phyloP scores from a whole-genome alignment of 2,329 filamentous ascomycete genomes.

The Trichoderma aggressivum region DNA sequence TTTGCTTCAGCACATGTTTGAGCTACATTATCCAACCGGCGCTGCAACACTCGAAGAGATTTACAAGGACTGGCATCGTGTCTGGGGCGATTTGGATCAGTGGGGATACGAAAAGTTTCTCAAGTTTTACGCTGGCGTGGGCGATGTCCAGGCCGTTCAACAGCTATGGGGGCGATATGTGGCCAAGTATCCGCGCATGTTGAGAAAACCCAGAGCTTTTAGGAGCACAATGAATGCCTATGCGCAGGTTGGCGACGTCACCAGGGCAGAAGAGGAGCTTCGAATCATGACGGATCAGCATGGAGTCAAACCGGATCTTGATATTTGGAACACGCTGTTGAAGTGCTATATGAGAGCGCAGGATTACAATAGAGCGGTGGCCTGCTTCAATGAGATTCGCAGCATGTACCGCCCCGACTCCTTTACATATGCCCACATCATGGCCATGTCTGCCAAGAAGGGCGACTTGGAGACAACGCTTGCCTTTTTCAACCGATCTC shows the following conservation, averaged over 20 bases:
- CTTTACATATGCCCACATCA: constrained; percentile 68
- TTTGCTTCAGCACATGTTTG: constrained; percentile 46
- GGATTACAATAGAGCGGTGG: constrained; percentile 64
- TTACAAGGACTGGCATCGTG: constrained; percentile 47
- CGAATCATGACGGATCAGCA: constrained; percentile 56
- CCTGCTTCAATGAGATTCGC: constrained; percentile 60
- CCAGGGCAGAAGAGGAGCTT: constrained; percentile 59
- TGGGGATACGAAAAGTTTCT: constrained; percentile 49
- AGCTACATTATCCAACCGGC: constrained; percentile 38
- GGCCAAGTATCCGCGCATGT: constrained; percentile 33
- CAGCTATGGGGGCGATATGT: constrained; percentile 46
- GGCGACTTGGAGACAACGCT: constrained; percentile 71
- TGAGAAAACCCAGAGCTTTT: constrained; percentile 39
- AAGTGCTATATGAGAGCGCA: constrained; percentile 64
- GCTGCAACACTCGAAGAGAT: constrained; percentile 44
- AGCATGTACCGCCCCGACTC: constrained; percentile 51
- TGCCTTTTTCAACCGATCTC: constrained; percentile 61
- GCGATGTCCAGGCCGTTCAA: constrained; percentile 45
- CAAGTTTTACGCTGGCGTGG: constrained; percentile 45
- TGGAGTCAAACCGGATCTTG: constrained; percentile 52
- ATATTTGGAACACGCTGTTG: constrained; percentile 74
- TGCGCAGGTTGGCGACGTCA: constrained; percentile 63
- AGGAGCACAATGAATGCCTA: constrained; percentile 68
- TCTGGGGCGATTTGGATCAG: constrained; percentile 39
- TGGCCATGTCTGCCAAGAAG: constrained; percentile 65